Evolutionary conservation across 2,329 filamentous ascomycete genomes (phyloP).

Genomic region (Tolypocladium pustulatum): DNA sequence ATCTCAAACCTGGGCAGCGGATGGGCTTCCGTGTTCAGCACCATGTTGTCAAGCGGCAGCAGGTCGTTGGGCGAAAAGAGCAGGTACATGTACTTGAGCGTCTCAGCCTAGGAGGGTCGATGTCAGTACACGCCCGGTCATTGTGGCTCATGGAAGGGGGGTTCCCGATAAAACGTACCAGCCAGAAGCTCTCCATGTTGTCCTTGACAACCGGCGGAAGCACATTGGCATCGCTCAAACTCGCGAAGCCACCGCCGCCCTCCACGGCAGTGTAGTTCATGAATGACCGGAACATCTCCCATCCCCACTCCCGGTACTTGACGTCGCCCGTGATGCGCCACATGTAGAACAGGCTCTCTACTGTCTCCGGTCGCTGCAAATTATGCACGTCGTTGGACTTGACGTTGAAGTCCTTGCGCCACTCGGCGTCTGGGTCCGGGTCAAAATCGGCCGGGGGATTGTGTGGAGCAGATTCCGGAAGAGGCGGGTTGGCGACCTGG

Average conservation of each 20-base stretch:
- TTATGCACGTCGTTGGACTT: constrained; percentile 83
- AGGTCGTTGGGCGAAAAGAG: constrained; percentile 79
- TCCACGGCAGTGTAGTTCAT: constrained; percentile 72
- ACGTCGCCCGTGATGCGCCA: constrained; percentile 91
- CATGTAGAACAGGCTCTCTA: constrained; percentile 97
- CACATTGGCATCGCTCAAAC: constrained; percentile 61
- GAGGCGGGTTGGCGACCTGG: constrained; percentile 58
- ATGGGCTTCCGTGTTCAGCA: constrained; percentile 95
- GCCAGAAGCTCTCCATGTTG: constrained; percentile 99
- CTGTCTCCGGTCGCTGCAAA: constrained; percentile 86
- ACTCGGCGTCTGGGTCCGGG: constrained; percentile 43
- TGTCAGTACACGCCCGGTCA: not conserved
- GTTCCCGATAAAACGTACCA: constrained; percentile 46
- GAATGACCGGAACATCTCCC: constrained; percentile 96
- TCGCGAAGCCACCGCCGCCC: constrained; percentile 73
- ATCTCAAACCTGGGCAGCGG: constrained; percentile 80
- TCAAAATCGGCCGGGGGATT: constrained; percentile 39
- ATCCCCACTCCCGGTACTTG: constrained; percentile 90
- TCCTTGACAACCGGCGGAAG: constrained; percentile 63
- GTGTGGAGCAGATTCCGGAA: constrained; percentile 40
- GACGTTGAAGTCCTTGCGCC: constrained; percentile 71
- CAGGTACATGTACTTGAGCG: constrained; percentile 94
- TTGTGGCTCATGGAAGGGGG: not conserved
- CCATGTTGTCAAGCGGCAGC: constrained; percentile 73
- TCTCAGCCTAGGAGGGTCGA: constrained; percentile 59